Evolutionary conservation across 129 eudicot genomes (phyloP).

Genomic region (Saposhnikovia divaricata): DNA sequence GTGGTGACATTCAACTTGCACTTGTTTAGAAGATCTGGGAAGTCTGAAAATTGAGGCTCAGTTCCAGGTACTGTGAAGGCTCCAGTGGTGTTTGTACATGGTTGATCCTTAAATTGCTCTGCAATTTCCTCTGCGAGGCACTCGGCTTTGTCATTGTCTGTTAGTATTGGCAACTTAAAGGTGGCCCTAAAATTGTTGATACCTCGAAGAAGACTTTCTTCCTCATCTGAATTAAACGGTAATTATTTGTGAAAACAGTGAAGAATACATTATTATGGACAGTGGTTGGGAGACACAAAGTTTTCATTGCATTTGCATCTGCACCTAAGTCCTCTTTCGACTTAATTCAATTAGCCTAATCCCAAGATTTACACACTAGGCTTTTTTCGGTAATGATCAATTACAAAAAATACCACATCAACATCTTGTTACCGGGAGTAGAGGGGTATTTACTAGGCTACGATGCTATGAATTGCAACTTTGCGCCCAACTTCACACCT

Average conservation of each 20-base stretch:
- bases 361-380: background rate
- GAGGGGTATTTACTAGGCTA: too few species aligned
- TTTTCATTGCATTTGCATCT: too few species aligned
- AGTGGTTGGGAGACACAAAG: too few species aligned
- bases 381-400: too few species aligned
- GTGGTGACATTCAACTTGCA: slow-evolving; percentile 60
- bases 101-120: slow-evolving; percentile 55
- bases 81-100: slow-evolving; percentile 77
- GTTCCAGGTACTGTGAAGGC: slow-evolving; percentile 70
- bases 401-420: too few species aligned
- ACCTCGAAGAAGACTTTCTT: slow-evolving; percentile 62
- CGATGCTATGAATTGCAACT: too few species aligned
- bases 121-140: slow-evolving; percentile 77
- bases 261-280: background rate
- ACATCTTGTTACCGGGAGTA: too few species aligned
- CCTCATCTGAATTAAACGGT: slow-evolving; percentile 46
- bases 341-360: background rate
- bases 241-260: background rate
- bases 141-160: slow-evolving; percentile 61
- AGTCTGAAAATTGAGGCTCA: slow-evolving; percentile 48
- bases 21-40: slow-evolving; percentile 35
- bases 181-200: slow-evolving; percentile 70
- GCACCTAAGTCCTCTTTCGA: background rate
- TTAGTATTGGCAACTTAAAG: slow-evolving; percentile 46
- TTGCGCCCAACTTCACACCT: background rate